Evolutionary conservation across 305 asterid genomes (phyloP).

Genomic region (Solanum hybrid): DNA sequence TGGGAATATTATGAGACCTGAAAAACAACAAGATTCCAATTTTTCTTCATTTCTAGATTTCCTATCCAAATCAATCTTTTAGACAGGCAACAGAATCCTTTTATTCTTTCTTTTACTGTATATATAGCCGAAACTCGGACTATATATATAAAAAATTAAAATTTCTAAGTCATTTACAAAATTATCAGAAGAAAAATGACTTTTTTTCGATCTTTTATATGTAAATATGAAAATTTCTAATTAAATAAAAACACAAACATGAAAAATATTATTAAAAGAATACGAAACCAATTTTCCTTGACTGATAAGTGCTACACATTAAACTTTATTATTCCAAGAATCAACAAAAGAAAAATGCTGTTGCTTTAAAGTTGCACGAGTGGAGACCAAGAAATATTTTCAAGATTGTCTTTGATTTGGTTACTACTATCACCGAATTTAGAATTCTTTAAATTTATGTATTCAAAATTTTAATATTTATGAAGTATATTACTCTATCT

Average conservation of each 20-base stretch:
- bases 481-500: background rate
- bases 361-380: background rate
- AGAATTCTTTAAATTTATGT: background rate
- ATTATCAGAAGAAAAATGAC: background rate
- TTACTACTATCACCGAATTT: background rate
- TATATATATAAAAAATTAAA: background rate
- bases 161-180: background rate
- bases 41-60: background rate
- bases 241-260: background rate
- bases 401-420: background rate
- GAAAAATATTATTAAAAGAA: background rate
- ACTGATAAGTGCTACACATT: background rate
- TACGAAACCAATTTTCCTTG: background rate
- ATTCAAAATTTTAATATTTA: background rate
- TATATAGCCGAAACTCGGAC: background rate
- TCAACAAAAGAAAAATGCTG: background rate
- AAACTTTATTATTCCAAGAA: background rate
- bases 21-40: background rate
- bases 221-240: background rate
- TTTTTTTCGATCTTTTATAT: background rate
- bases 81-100: background rate
- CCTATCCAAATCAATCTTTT: background rate
- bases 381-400: background rate
- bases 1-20: background rate
- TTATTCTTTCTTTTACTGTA: background rate